A percentile compares a stretch with the other conserved stretches of the same genome.
Evolutionary conservation across 768 basidiomycete species (phyloP).

Genomic region (Rhodotorula diobovata): DNA sequence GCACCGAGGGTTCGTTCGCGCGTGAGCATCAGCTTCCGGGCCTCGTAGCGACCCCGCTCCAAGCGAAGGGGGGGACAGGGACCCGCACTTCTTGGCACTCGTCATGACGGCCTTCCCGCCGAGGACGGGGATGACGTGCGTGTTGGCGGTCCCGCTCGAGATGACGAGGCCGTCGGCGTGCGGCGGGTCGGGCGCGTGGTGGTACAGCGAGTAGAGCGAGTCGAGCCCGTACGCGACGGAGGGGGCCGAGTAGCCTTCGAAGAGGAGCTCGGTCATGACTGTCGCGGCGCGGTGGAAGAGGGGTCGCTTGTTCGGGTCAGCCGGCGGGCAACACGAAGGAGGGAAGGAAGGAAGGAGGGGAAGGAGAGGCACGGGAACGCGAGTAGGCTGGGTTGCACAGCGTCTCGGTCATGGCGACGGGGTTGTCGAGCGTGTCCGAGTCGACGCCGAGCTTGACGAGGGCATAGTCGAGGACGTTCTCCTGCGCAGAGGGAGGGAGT

Average conservation of each 20-base stretch:
- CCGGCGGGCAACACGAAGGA: too few species aligned
- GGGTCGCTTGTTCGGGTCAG: constrained; percentile 2
- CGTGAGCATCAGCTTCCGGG: not conserved
- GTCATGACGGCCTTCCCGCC: constrained; percentile 75
- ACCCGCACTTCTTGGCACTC: constrained; percentile 61
- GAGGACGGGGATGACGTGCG: constrained; percentile 82
- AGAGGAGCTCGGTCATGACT: constrained; percentile 96
- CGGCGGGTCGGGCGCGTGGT: constrained; percentile 52
- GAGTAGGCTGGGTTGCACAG: constrained; percentile 84
- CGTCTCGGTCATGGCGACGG: constrained; percentile 88
- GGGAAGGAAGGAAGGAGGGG: too few species aligned
- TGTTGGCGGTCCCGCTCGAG: constrained; percentile 86
- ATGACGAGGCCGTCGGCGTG: constrained; percentile 76
- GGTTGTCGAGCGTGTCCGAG: constrained; percentile 68
- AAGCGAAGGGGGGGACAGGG: too few species aligned
- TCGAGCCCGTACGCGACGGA: constrained; percentile 83
- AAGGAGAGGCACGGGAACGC: constrained; percentile 62
- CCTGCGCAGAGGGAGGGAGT: constrained; percentile 55
- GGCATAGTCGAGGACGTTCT: constrained; percentile 87
- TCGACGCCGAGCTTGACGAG: constrained; percentile 83
- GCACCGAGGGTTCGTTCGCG: too few species aligned
- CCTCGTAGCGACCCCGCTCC: not conserved
- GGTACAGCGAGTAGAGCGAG: constrained; percentile 84
- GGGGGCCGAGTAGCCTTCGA: constrained; percentile 85
- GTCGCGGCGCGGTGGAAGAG: constrained; percentile 5